Evolutionary conservation across 1,139 yeast species (phyloP), one percentile per base, ranked within the genome.

Genomic region (Lodderomyces pseudojiufengensis): DNA sequence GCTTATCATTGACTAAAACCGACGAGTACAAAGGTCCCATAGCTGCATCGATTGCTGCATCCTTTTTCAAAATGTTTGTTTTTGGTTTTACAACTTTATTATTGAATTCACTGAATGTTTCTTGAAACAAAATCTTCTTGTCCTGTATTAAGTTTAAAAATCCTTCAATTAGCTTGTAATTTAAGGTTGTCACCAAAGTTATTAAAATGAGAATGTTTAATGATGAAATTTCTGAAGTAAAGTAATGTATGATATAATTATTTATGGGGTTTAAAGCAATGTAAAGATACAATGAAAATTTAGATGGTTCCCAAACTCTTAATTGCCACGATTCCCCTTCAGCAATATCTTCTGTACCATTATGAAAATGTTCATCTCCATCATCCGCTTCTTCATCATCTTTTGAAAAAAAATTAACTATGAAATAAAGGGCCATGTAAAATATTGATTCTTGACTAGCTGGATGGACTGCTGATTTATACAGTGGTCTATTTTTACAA

Each of bases 1-100:
- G 63, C 23, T 48, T 49, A 7, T 48, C 28, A 35, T 65, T 66
- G 5, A 58, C 54, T 36, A 59, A 51, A 4, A 48, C 76, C 52
- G 44, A 32, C 12, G 59, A 52, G 23, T 59, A 58, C 23, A 50
- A 43, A 13, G 65, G 65, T 3, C 71, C 72, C 38, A 46, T 54
- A 22, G 82, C 76, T 8, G 87, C 79, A 53, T 84, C 90, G 9
- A 82, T 66, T 32, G 75, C 67, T 3, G 75, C 88, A 49, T 84
- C 88, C 45, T 80, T 76, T 37, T 70, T 69, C 36, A 70, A 57
- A 7, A 70, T 67, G 5, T 78, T 68, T 1, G 76, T 59, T 37
- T 73, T 71, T 3, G 90, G 88, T 33, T 71, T 70, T n/a, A 83
- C 84, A 44, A 70, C 76, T 51, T 83, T 83, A 29, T 68, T 60